These are phyloP conservation scores for Theobroma cacao DNA, from an alignment of 345 rosid genomes.

Conservation along the genomic window DNA sequence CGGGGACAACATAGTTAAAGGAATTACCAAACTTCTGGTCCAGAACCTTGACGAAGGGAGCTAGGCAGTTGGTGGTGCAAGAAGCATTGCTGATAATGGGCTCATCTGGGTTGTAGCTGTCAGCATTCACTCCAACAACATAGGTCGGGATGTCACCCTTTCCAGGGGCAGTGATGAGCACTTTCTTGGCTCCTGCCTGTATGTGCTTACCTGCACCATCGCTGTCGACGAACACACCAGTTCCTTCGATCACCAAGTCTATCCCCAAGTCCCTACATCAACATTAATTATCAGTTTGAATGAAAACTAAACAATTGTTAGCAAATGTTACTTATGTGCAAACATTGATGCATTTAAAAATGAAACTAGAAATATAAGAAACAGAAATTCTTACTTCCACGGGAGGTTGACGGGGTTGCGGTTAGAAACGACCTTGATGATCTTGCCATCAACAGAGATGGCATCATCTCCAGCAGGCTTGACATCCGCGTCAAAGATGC, in stretches of 20 bases:
- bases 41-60: conserved; percentile 98
- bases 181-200: conserved; percentile 95
- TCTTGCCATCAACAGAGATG: conserved; percentile 97
- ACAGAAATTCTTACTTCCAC: conserved; percentile 61
- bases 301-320: not conserved
- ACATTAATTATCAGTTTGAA: conserved; percentile 8
- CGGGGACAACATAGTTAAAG: not conserved
- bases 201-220: conserved; percentile 97
- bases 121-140: conserved; percentile 96
- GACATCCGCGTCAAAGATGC: conserved; percentile 90
- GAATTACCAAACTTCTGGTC: conserved; percentile 89
- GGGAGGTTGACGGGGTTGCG: conserved; percentile 82
- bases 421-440: conserved; percentile 82
- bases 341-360: not conserved
- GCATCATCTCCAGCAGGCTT: conserved; percentile 74
- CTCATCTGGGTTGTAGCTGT: conserved; percentile 59
- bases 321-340: not conserved
- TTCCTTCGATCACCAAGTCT: conserved; percentile 94
- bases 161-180: conserved; percentile 93
- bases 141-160: conserved; percentile 98
- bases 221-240: conserved; percentile 93
- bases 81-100: conserved; percentile 96
- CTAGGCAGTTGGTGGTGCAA: conserved; percentile 99
- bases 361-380: not conserved
- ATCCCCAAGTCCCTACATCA: conserved; percentile 68